Evolutionary conservation across 2,329 filamentous ascomycete species (phyloP).

Genomic region (Botryotinia convoluta): DNA sequence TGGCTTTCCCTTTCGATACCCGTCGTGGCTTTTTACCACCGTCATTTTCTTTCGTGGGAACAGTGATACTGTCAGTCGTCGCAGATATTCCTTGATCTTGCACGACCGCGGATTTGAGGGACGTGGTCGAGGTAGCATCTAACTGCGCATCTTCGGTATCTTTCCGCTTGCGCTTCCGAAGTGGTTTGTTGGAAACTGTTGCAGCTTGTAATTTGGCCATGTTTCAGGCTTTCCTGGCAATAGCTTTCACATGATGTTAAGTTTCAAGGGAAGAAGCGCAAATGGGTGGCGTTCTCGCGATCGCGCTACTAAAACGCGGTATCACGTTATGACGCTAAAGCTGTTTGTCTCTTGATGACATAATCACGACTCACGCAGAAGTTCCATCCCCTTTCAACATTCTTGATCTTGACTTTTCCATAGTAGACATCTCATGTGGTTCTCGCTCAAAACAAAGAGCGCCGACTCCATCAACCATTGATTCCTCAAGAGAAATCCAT

Average conservation of each 20-base stretch:
- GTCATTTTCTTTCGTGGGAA: conserved; percentile 57
- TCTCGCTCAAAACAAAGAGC: neutral
- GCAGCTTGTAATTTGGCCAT: conserved; percentile 45
- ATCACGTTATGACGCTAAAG: neutral
- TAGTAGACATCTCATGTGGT: neutral
- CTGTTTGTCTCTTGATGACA: neutral
- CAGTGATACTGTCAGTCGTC: conserved; percentile 40
- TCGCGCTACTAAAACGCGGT: neutral
- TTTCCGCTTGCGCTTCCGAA: conserved; percentile 43
- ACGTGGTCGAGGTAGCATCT: conserved; percentile 9
- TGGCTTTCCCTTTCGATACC: conserved; percentile 39
- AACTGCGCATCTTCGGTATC: conserved; percentile 30
- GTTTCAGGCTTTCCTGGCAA: neutral
- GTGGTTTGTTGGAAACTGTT: conserved; percentile 44
- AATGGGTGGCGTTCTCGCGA: neutral
- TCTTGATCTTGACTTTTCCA: neutral
- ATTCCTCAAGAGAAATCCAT: neutral
- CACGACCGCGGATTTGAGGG: neutral
- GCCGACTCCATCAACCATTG: fast-evolving
- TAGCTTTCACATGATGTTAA: neutral
- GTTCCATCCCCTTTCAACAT: neutral
- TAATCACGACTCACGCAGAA: neutral
- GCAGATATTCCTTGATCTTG: conserved; percentile 9
- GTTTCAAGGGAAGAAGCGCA: neutral
- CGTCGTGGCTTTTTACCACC: conserved; percentile 48